Conservation (phyloP, 371 early-diverging fungal species). For the Mucor lusitanicus region DNA sequence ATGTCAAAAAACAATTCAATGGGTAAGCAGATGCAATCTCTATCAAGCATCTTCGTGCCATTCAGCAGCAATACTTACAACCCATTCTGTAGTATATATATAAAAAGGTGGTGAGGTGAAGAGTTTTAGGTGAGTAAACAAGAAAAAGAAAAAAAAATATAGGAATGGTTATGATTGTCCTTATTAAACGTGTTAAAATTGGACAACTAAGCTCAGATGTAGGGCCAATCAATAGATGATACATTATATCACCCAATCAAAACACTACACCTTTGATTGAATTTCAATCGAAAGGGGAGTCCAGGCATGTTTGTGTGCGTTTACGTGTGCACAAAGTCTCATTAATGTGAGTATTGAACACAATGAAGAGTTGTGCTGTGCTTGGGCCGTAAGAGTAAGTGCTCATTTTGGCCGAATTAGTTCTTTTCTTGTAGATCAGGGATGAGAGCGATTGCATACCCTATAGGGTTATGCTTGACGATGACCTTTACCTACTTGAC, state of each 20-base stretch:
- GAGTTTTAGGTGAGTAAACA: not conserved
- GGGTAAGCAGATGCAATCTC: not conserved
- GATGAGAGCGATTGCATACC: too few species aligned
- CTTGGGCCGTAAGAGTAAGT: not conserved
- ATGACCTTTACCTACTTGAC: too few species aligned
- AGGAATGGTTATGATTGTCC: conserved; percentile 4
- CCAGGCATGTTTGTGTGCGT: not conserved
- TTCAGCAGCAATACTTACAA: conserved; percentile 16
- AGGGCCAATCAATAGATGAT: conserved; percentile 16
- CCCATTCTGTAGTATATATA: conserved; percentile 27
- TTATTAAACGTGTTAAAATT: conserved; percentile 4
- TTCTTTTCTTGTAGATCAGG: too few species aligned
- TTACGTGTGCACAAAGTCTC: not conserved
- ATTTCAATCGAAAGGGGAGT: not conserved
- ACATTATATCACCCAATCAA: conserved; percentile 22
- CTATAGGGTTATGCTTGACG: too few species aligned
- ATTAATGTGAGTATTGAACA: too few species aligned
- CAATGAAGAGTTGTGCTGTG: too few species aligned
- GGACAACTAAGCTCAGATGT: conserved; percentile 4
- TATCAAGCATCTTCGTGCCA: not conserved
- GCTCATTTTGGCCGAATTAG: too few species aligned
- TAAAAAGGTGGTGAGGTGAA: not conserved
- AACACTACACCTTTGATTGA: conserved; percentile 23
- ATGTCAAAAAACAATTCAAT: conserved; percentile 1
- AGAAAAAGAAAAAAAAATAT: conserved; percentile 9